These are phyloP conservation scores for Penicillium simplicissimum DNA, from an alignment of 495 filamentous ascomycete genomes.

Conservation along the genomic window DNA sequence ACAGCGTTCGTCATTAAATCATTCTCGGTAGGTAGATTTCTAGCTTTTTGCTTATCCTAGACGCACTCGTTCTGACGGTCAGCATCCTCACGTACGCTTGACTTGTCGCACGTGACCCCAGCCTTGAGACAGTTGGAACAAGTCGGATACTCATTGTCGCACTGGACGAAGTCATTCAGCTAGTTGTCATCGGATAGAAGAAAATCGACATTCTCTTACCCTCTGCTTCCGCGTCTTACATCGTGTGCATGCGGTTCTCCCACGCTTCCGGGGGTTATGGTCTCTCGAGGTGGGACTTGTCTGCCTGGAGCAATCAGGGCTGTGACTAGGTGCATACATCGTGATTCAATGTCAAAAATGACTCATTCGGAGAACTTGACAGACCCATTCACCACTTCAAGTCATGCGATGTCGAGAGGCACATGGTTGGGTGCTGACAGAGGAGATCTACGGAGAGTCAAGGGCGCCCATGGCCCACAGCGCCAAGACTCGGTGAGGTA, in stretches of 20 bases:
- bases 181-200: constrained; percentile 5
- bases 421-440: background rate
- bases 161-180: constrained; percentile 23
- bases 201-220: constrained; percentile 19
- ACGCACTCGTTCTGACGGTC: constrained; percentile 46
- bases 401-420: background rate
- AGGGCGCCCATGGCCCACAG: background rate
- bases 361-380: background rate
- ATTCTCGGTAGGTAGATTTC: background rate
- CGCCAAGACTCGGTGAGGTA: constrained; percentile 14
- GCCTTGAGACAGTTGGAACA: constrained; percentile 55
- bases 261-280: constrained; percentile 51
- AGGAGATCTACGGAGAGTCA: background rate
- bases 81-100: constrained; percentile 45
- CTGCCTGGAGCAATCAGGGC: constrained; percentile 23
- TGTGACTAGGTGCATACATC: constrained; percentile 23
- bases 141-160: constrained; percentile 47
- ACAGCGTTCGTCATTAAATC: background rate
- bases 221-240: constrained; percentile 56
- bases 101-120: constrained; percentile 49
- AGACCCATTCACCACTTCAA: background rate
- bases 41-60: background rate
- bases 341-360: background rate
- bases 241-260: constrained; percentile 52
- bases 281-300: constrained; percentile 30